Evolutionary conservation across 2,329 filamentous ascomycete genomes (phyloP).

Genomic region (Grosmannia penicillata): DNA sequence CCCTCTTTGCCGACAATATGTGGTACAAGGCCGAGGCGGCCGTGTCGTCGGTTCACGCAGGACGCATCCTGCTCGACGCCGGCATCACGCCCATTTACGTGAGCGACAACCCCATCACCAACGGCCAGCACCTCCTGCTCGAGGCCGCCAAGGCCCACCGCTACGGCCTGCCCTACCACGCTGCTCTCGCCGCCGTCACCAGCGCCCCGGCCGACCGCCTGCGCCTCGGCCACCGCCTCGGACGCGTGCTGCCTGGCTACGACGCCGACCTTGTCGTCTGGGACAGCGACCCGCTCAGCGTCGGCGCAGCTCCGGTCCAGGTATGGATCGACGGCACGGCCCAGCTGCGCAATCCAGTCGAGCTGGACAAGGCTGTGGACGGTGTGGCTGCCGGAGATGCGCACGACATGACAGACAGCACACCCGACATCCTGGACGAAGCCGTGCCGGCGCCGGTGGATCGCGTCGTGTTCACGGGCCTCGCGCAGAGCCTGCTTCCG

Average conservation of each 20-base stretch:
- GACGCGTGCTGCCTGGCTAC: conserved; percentile 45
- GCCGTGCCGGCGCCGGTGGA: conserved; percentile 14
- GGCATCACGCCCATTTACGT: conserved; percentile 53
- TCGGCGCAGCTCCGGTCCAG: conserved; percentile 43
- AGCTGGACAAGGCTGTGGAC: conserved; percentile 36
- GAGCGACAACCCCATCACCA: conserved; percentile 54
- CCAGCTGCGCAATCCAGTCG: conserved; percentile 39
- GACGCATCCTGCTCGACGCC: conserved; percentile 49
- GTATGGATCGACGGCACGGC: conserved; percentile 49
- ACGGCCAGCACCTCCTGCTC: conserved; percentile 54
- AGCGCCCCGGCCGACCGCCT: conserved; percentile 42
- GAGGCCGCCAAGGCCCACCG: conserved; percentile 46
- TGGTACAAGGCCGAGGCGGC: conserved; percentile 58
- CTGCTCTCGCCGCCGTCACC: conserved; percentile 42
- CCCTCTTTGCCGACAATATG: conserved; percentile 50
- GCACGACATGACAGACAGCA: conserved; percentile 24
- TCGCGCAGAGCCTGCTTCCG: conserved; percentile 36
- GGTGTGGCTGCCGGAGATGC: too few relatives aligned
- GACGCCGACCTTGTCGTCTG: conserved; percentile 48
- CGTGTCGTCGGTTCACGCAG: conserved; percentile 48
- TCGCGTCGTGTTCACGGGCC: conserved; percentile 40
- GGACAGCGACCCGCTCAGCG: conserved; percentile 46
- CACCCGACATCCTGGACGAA: conserved; percentile 19
- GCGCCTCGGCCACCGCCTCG: conserved; percentile 40
- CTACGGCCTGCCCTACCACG: conserved; percentile 47